Percentiles rank a stretch among this genome's conserved stretches.
Evolutionary conservation across 257 asterid genomes (phyloP).

Genomic region (Thymus quinquecostatus): DNA sequence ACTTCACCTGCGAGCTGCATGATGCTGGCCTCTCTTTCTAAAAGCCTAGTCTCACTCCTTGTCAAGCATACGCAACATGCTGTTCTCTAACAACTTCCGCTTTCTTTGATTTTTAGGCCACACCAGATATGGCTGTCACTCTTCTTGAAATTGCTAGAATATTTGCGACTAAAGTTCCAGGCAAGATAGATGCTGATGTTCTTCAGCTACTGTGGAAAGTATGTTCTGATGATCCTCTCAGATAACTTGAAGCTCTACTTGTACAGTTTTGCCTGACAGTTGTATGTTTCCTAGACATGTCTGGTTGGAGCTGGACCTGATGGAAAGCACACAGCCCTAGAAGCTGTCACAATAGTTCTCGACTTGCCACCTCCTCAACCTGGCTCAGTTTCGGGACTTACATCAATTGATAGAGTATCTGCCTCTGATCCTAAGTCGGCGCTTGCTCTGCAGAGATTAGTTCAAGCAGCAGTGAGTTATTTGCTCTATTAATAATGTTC

Average conservation of each 20-base stretch:
- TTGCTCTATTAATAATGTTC: slow-evolving; percentile 20
- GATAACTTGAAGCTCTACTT: slow-evolving; percentile 22
- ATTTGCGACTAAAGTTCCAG: slow-evolving; percentile 98
- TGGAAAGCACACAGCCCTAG: slow-evolving; percentile 97
- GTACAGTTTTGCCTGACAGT: slow-evolving; percentile 28
- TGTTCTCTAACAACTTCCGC: slow-evolving; percentile 26
- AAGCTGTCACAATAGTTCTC: slow-evolving; percentile 97
- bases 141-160: slow-evolving; percentile 97
- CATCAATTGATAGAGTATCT: slow-evolving; percentile 87
- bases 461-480: slow-evolving; percentile 94
- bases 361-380: slow-evolving; percentile 99
- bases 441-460: slow-evolving; percentile 92
- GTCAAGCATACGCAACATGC: slow-evolving; percentile 10
- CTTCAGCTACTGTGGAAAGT: slow-evolving; percentile 99
- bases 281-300: slow-evolving; percentile 71
- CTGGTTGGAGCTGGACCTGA: slow-evolving; percentile 99
- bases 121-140: slow-evolving; percentile 99
- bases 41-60: slow-evolving; percentile 14
- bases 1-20: slow-evolving; percentile 9
- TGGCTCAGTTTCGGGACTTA: slow-evolving; percentile 72
- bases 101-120: slow-evolving; percentile 65
- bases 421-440: slow-evolving; percentile 99
- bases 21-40: slow-evolving; percentile 11
- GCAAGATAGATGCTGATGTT: slow-evolving; percentile 98
- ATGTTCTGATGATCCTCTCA: slow-evolving; percentile 38